Evolutionary conservation across 208 protist species (phyloP), one percentile per base, ranked within the genome.

Genomic region (Strigomonas galati): DNA sequence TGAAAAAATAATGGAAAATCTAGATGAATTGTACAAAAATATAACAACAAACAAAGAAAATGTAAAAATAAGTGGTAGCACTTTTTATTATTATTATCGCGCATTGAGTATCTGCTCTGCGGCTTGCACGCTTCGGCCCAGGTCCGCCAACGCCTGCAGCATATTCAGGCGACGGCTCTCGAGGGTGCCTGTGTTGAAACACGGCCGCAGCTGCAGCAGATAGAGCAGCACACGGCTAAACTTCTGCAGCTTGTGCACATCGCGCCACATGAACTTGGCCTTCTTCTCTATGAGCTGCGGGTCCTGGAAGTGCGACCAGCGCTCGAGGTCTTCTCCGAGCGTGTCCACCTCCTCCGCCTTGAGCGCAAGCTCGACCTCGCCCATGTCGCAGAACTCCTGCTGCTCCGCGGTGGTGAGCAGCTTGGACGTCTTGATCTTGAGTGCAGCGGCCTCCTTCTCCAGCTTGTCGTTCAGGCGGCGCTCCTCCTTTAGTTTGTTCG

Each of bases 321-420:
- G 56, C 15, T 19, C 21, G 21, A 81, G 49, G 0, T 72, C 71
- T 15, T 54, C 46, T 35, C 72, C 66, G 17, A 82, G 44, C 49
- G 27, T 49, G 0, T 46, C 40, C 43, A 80, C 61, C 31, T 86
- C 81, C 26, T 80, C 70, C 23, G 48, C 23, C 60, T 76, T 78
- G 55, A 86, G 63, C 24, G 35, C 51, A 35, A 86, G 54, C 69
- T 82, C 81, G 17, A 70, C 71, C 49, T 44, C 58, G 21, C 55
- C 81, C 81, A 86, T 86, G 24, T 80, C 73, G 48, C 69, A 76
- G 57, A 82, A 82, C 74, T 86, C 81, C 17, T 74, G 67, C 63
- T 86, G 76, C 60, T 66, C 70, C 24, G 73, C 69, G 17, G 62
- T 75, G 17, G 58, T 69, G n/a, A 55, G 28, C 30, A 85, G 51